Conservation (phyloP, 768 basidiomycete genomes). For the Boletus vinaceobasis region DNA sequence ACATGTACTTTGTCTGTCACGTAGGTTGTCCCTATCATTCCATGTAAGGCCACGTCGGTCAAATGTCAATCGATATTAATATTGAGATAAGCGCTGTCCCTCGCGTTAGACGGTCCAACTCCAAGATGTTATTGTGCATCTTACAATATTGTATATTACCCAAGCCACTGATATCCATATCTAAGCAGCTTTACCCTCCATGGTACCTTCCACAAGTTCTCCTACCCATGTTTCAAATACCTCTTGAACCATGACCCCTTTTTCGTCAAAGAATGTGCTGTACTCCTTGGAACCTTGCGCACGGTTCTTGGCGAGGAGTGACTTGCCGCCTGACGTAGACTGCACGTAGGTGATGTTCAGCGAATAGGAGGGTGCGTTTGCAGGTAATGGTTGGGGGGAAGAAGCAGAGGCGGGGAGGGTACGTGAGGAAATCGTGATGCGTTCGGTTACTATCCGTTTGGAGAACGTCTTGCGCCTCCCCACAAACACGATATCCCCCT, state of each 20-base stretch:
- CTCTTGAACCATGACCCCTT: constrained; percentile 75
- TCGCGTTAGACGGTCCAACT: background rate
- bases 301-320: constrained; percentile 69
- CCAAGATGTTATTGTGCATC: constrained; percentile 28
- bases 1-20: background rate
- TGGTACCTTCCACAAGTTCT: constrained; percentile 63
- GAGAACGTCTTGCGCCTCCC: constrained; percentile 89
- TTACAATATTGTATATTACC: constrained; percentile 26
- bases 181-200: constrained; percentile 62
- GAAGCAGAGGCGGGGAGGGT: constrained; percentile 46
- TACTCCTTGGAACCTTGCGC: constrained; percentile 55
- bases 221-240: constrained; percentile 78
- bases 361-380: constrained; percentile 61
- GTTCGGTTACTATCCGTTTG: constrained; percentile 90
- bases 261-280: constrained; percentile 76
- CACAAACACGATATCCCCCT: constrained; percentile 80
- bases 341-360: constrained; percentile 69
- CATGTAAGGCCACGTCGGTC: background rate
- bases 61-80: background rate
- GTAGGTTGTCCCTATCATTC: background rate
- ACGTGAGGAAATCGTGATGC: constrained; percentile 72
- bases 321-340: constrained; percentile 83
- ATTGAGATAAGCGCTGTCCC: background rate
- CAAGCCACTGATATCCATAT: constrained; percentile 3
- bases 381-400: constrained; percentile 22